Conservation (phyloP, 192 early-diverging fungal genomes). For the Haplosporangium gracile region DNA sequence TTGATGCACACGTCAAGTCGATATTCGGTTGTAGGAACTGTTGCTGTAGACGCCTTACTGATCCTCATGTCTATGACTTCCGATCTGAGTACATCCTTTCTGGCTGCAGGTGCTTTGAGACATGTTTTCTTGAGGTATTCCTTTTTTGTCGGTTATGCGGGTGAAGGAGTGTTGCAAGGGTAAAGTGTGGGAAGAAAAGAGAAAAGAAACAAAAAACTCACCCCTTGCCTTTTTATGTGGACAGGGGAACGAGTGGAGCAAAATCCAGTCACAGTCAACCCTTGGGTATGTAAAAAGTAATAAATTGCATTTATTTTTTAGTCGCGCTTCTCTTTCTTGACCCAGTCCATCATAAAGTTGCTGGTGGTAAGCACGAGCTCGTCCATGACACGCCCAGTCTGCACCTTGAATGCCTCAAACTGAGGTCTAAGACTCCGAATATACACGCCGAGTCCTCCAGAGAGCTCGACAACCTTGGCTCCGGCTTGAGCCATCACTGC, state of each 20-base stretch:
- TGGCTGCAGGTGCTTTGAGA: constrained; percentile 16
- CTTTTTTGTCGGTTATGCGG: neutral
- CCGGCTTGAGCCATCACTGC: neutral
- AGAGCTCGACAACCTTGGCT: constrained; percentile 2
- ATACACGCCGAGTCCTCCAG: constrained; percentile 25
- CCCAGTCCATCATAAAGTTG: constrained; percentile 54
- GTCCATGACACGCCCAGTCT: constrained; percentile 21
- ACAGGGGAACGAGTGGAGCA: neutral
- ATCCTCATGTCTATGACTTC: constrained; percentile 55
- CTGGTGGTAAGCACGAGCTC: constrained; percentile 20
- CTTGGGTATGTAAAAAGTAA: no score
- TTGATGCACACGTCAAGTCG: neutral
- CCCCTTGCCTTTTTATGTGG: neutral
- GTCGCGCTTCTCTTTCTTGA: constrained; percentile 48
- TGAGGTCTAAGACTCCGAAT: constrained; percentile 25
- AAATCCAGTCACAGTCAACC: neutral
- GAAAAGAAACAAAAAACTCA: neutral
- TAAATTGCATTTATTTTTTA: neutral
- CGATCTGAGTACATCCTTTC: constrained; percentile 45
- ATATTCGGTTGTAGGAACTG: neutral
- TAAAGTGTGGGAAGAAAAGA: neutral
- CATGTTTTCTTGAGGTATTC: neutral
- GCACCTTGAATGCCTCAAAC: constrained; percentile 33
- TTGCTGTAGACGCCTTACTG: constrained; percentile 26
- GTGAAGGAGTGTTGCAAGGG: neutral